Conservation (phyloP, 768 basidiomycete genomes). For the Hydnum rufescens region DNA sequence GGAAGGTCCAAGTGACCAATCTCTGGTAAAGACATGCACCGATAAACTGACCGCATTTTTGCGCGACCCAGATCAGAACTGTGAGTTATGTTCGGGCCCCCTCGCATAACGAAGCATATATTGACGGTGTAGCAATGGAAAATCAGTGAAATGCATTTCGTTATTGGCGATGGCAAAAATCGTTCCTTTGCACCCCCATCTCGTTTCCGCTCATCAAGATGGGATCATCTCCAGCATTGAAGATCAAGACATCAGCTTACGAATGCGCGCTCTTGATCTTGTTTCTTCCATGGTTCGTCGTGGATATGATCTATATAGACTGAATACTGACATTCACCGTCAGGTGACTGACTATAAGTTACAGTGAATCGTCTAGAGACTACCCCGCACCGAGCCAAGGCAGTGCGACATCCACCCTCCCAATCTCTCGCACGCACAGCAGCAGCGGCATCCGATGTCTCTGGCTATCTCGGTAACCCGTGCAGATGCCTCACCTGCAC, state of each 20-base stretch:
- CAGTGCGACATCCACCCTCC: slow-evolving; percentile 22
- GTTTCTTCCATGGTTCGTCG: slow-evolving; percentile 71
- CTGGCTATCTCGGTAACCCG: too few relatives aligned
- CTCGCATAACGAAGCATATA: background rate
- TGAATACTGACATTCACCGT: background rate
- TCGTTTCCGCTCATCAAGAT: slow-evolving; percentile 81
- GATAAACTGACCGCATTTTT: slow-evolving; percentile 86
- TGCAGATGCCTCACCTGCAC: too few relatives aligned
- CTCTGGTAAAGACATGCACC: slow-evolving; percentile 72
- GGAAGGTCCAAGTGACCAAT: slow-evolving; percentile 51
- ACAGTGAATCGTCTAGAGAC: slow-evolving; percentile 75
- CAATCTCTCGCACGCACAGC: slow-evolving; percentile 31
- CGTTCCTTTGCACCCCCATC: slow-evolving; percentile 73
- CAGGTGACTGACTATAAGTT: slow-evolving; percentile 71
- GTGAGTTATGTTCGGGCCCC: slow-evolving; percentile 28
- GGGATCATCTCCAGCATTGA: slow-evolving; percentile 77
- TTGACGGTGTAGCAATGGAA: background rate
- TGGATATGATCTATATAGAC: background rate
- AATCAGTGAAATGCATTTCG: slow-evolving; percentile 90
- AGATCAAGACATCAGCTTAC: slow-evolving; percentile 87
- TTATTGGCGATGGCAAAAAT: slow-evolving; percentile 91
- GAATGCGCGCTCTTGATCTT: slow-evolving; percentile 88
- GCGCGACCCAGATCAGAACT: slow-evolving; percentile 83
- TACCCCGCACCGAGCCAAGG: slow-evolving; percentile 43
- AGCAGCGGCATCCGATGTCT: too few relatives aligned